These are phyloP conservation scores for Russula olivacea DNA, from an alignment of 768 basidiomycete species.

Conservation along the genomic window DNA sequence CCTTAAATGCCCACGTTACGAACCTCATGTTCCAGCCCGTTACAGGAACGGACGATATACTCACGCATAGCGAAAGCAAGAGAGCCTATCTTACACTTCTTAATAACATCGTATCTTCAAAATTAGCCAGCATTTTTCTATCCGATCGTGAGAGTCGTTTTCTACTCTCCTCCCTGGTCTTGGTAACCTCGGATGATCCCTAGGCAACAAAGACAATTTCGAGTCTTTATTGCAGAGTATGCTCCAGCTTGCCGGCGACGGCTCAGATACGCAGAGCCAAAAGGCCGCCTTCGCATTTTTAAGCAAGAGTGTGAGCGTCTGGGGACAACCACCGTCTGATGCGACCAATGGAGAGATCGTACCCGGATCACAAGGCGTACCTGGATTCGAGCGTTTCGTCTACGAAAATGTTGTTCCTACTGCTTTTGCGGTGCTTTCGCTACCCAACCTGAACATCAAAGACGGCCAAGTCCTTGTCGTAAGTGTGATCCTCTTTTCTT, in stretches of 20 bases:
- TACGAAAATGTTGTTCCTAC: constrained; percentile 81
- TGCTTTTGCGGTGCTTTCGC: constrained; percentile 75
- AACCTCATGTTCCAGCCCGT: constrained; percentile 74
- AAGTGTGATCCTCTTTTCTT: constrained; percentile 29
- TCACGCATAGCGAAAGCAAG: constrained; percentile 74
- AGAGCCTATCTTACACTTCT: constrained; percentile 83
- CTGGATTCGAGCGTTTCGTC: constrained; percentile 88
- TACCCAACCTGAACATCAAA: constrained; percentile 77
- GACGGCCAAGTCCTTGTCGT: constrained; percentile 85
- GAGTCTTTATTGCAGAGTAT: constrained; percentile 74
- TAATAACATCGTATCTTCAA: constrained; percentile 73
- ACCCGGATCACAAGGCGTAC: constrained; percentile 41
- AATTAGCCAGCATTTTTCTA: constrained; percentile 77
- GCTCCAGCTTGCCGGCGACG: constrained; percentile 64
- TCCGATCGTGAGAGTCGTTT: constrained; percentile 66
- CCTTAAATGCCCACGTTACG: constrained; percentile 78
- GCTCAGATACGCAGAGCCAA: constrained; percentile 69
- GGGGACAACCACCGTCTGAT: constrained; percentile 51
- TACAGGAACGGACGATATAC: constrained; percentile 80
- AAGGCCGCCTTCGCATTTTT: constrained; percentile 79
- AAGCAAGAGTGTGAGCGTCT: constrained; percentile 55
- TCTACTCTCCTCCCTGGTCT: neutral
- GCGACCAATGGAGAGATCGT: constrained; percentile 27
- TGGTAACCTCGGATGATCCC: constrained; percentile 29
- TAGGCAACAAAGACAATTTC: constrained; percentile 61